phyloP scores from a whole-genome alignment of 2,329 filamentous ascomycete genomes.

The Apiospora kogelbergensis region DNA sequence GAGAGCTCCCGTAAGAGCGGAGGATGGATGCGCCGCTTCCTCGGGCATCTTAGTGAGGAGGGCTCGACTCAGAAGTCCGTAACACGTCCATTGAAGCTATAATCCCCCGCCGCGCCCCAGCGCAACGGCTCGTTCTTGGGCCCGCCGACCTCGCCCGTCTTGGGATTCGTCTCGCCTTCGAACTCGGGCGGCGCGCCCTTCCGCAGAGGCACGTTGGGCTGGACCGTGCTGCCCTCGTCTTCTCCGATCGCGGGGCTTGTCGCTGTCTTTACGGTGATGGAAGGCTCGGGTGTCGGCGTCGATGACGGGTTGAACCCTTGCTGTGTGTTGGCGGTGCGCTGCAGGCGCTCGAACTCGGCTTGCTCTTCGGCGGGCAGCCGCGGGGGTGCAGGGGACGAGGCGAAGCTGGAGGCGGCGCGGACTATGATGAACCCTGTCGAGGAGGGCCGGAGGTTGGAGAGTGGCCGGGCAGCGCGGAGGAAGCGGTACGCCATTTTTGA shows the following conservation, averaged over 20 bases:
- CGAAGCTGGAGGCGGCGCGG: slow-evolving; percentile 5
- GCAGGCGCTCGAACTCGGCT: slow-evolving; percentile 67
- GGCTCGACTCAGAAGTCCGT: slow-evolving; percentile 70
- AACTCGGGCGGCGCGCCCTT: slow-evolving; percentile 85
- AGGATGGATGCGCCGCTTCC: background rate
- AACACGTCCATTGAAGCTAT: slow-evolving; percentile 93
- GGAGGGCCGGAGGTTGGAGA: slow-evolving; percentile 7
- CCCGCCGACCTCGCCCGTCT: slow-evolving; percentile 92
- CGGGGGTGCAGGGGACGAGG: slow-evolving; percentile 58
- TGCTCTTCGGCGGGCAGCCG: slow-evolving; percentile 70
- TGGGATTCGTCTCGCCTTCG: slow-evolving; percentile 85
- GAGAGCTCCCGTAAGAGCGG: too few species aligned
- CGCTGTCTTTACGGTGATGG: slow-evolving; percentile 12
- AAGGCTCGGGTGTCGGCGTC: slow-evolving; percentile 2
- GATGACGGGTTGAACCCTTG: slow-evolving; percentile 28
- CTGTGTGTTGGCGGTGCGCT: slow-evolving; percentile 54
- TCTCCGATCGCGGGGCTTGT: background rate
- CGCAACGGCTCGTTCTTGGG: slow-evolving; percentile 95
- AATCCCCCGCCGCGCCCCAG: slow-evolving; percentile 76
- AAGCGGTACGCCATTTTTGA: background rate
- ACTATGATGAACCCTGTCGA: background rate
- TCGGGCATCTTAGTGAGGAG: background rate
- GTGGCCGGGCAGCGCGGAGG: slow-evolving; percentile 2
- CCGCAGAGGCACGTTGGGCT: slow-evolving; percentile 37
- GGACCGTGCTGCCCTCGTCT: slow-evolving; percentile 4